Base-by-base conservation (phyloP, 768 basidiomycete species). In the Mycena rebaudengoi region DNA sequence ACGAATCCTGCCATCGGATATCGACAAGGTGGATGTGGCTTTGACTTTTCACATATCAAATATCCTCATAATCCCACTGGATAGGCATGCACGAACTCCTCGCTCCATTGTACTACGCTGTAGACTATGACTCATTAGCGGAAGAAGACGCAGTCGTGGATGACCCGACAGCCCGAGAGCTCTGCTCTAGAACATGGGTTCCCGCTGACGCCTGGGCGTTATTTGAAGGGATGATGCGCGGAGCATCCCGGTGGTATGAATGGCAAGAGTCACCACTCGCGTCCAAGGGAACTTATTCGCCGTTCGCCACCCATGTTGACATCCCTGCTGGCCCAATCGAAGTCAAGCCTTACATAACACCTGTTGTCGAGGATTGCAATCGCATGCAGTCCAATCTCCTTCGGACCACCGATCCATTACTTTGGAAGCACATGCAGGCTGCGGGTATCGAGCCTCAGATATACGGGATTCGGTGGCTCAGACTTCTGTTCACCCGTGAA, bases 71-170 rank as follows among this genome's bases (percentile, higher is more conserved):
- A 44, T 48, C 50, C 43, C 39, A 48, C 49, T 46, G 40, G 49
- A 28, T 44, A 86, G 97, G 98, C 54, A 99, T 99, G 98, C 98
- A 99, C 71, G 98, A 99, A 73, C 79, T 99, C 10, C 85, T 98
- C 21, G 98, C 96, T 4, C 91, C 94, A 0, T 75, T 98, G 28
- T 93, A 94, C 69, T 88, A 92, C 70, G 90, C 90, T 2, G 81
- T 92, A 58, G 91, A 97, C 74, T 90, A 85, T 68, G 98, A 99
- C 78, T 90, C 95, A n/a, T n/a, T n/a, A 1, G 74, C 95, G 14
- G 65, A 77, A 7, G 76, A 81, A 0, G 64, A 56, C 11, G 76
- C 75, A 11, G 60, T 71, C 32, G 65, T 60, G 21, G 69, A 74
- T 29, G 79, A 83, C 53, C 67, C 74, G 21, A 68, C 80, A 11